A percentile compares a stretch with the other conserved stretches of the same genome.
Evolutionary conservation across 495 filamentous ascomycete genomes (phyloP).

Genomic region (Neurospora discreta): DNA sequence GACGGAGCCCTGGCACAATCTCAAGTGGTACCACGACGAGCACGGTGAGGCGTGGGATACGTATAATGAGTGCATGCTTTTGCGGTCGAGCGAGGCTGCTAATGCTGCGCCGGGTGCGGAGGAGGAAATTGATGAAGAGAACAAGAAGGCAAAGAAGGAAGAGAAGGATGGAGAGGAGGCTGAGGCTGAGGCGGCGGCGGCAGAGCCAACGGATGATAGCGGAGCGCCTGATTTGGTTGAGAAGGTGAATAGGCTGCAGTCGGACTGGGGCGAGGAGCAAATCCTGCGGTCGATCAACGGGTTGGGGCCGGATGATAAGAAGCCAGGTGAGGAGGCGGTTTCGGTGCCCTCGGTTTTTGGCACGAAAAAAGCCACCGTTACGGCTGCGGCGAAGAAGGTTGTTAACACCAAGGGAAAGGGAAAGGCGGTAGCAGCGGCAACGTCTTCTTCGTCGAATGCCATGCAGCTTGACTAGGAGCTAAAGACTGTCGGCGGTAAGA

Average conservation of each 20-base stretch:
- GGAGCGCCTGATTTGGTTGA: slow-evolving; percentile 15
- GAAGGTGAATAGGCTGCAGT: slow-evolving; percentile 17
- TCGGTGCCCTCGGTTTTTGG: neutral
- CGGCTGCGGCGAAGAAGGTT: neutral
- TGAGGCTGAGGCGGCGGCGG: slow-evolving; percentile 19
- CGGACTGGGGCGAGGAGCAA: slow-evolving; percentile 29
- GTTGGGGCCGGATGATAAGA: slow-evolving; percentile 16
- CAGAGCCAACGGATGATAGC: slow-evolving; percentile 7
- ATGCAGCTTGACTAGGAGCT: slow-evolving; percentile 4
- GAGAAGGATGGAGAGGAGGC: slow-evolving; percentile 23
- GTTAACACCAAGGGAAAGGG: slow-evolving; percentile 15
- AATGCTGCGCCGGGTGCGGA: neutral
- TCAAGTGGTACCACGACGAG: slow-evolving; percentile 36
- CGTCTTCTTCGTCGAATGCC: slow-evolving; percentile 3
- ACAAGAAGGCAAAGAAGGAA: slow-evolving; percentile 4
- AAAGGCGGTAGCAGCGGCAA: slow-evolving; percentile 5
- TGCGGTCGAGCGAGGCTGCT: slow-evolving; percentile 7
- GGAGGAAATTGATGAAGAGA: neutral
- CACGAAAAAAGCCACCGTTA: neutral
- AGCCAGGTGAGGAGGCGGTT: slow-evolving; percentile 16
- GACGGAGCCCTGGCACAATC: slow-evolving; percentile 28
- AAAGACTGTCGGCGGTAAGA: neutral
- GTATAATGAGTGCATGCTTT: slow-evolving; percentile 29
- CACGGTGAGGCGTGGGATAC: slow-evolving; percentile 30
- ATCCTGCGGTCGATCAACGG: slow-evolving; percentile 29